Evolutionary conservation across 805 yeast genomes (phyloP), one percentile per base, ranked within the genome.

Genomic region (Kuraishia ogatae): DNA sequence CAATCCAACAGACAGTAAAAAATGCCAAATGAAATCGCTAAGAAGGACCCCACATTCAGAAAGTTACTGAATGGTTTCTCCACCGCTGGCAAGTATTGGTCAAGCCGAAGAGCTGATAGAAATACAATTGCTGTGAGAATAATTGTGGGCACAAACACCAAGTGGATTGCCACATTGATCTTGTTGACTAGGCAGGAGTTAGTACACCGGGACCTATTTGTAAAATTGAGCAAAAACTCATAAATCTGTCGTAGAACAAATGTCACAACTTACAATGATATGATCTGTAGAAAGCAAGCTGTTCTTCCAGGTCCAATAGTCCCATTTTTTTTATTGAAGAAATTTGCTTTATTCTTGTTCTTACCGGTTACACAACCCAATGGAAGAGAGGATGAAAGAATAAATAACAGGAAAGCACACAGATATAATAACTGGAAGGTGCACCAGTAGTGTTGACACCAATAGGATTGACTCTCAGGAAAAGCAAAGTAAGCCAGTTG

Each of bases 61-160:
- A 50, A 62, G 49, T 46, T 59, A 58, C 58, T 57, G 60, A 19
- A 61, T 53, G 51, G 60, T 58, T 48, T 59, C 60, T 52, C 55
- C 53, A 47, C 43, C 55, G 57, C 50, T 55, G 64, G 59, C 46
- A 59, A 56, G 53, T 55, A 47, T 50, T 24, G 49, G 58, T 24
- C 54, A 56, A 71, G 50, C 24, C 67, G 60, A 6, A 70, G 50
- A 19, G 68, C 64, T 10, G 73, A 60, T 8, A 67, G 58, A 29
- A 81, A 61, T 13, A 80, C 72, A 49, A 83, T 64, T 1, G 84
- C 68, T 2, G 89, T 74, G 53, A 79, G 69, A 29, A 88, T 72
- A 53, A 93, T 91, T 21, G 82, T 68, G 1, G 98, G 98, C 35
- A 93, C 91, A 64, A 90, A 90, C 2, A 81, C 66, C 50, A 87